These are phyloP conservation scores for Fistulifera pelliculosa DNA, from an alignment of 108 stramenopile species.

Conservation along the genomic window DNA sequence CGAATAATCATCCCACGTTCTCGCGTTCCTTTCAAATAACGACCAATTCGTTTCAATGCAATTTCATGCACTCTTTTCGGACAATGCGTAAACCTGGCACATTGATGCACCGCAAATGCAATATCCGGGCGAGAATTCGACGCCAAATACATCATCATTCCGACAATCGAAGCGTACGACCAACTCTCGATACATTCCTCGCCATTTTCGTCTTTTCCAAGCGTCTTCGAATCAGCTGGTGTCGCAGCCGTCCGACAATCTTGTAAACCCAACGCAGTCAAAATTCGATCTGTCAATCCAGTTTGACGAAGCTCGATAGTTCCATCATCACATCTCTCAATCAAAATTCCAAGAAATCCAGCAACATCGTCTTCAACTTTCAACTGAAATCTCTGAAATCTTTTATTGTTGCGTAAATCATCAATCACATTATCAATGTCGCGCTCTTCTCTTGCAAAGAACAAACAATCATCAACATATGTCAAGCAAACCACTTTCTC, in stretches of 20 bases:
- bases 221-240: conserved; percentile 4
- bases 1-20: conserved; percentile 8
- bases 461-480: conserved; percentile 35
- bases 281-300: conserved; percentile 23
- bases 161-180: conserved; percentile 28
- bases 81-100: conserved; percentile 11
- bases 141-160: conserved; percentile 40
- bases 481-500: conserved; percentile 16
- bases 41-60: conserved; percentile 10
- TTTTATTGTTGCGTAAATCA: conserved; percentile 1
- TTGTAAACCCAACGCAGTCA: conserved; percentile 21
- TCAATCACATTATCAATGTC: conserved; percentile 8
- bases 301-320: conserved; percentile 24
- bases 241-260: conserved; percentile 2
- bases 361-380: conserved; percentile 1
- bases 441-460: not conserved
- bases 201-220: conserved; percentile 9
- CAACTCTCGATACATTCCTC: conserved; percentile 4
- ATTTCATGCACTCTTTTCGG: conserved; percentile 12
- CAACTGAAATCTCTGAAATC: conserved; percentile 8
- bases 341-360: conserved; percentile 3
- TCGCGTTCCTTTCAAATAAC: conserved; percentile 11
- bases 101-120: conserved; percentile 12
- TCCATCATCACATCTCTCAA: not conserved
- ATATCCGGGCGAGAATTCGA: conserved; percentile 11